Conservation (phyloP, 2,329 filamentous ascomycete genomes). For the Sarocladium strictum region DNA sequence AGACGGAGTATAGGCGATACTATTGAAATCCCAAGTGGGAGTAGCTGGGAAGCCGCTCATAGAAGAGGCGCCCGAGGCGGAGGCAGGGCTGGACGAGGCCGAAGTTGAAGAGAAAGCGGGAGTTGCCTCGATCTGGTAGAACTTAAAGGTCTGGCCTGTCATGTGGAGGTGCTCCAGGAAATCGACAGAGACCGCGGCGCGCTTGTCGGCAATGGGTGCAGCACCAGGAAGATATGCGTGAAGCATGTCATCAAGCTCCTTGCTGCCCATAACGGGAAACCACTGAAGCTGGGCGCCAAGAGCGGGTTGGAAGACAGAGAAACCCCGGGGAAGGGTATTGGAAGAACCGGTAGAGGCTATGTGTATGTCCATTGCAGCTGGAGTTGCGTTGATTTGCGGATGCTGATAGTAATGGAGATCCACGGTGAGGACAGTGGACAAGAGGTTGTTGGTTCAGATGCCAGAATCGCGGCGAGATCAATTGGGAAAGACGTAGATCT, state of each 20-base stretch:
- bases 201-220: constrained; percentile 51
- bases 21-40: constrained; percentile 42
- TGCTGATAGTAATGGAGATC: not conserved
- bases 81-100: constrained; percentile 4
- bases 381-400: not conserved
- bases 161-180: constrained; percentile 48
- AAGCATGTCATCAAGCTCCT: constrained; percentile 56
- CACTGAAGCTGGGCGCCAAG: constrained; percentile 56
- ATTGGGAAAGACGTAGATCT: not conserved
- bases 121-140: constrained; percentile 45
- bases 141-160: constrained; percentile 55
- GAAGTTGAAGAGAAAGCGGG: constrained; percentile 14
- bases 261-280: constrained; percentile 56
- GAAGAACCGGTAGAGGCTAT: not conserved
- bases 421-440: not conserved
- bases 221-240: constrained; percentile 50
- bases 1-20: constrained; percentile 23
- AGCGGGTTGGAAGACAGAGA: constrained; percentile 54
- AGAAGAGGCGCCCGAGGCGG: constrained; percentile 40
- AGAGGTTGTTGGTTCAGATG: not conserved
- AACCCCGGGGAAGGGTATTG: constrained; percentile 35
- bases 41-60: constrained; percentile 44
- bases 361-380: constrained; percentile 4
- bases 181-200: constrained; percentile 50
- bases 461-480: not conserved